Percentiles rank a stretch among this genome's conserved stretches.
These are phyloP conservation scores for Stagonosporopsis cucurbitacearum DNA, from an alignment of 2,329 filamentous ascomycete species.

Conservation along the genomic window DNA sequence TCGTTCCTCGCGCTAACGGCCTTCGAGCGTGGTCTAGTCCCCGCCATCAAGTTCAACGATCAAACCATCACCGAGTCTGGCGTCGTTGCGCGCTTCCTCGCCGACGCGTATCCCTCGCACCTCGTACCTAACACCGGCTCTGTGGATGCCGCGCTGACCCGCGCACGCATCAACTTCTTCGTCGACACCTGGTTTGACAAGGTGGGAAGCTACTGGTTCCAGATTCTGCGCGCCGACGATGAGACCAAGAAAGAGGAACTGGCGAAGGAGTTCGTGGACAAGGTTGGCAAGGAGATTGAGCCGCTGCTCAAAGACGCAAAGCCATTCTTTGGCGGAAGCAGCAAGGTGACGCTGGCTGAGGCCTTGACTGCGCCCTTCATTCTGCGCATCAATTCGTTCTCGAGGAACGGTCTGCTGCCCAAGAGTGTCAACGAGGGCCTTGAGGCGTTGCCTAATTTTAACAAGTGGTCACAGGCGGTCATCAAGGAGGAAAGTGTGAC, in stretches of 20 bases:
- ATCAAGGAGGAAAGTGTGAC: constrained; percentile 70
- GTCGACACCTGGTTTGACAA: constrained; percentile 73
- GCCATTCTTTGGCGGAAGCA: constrained; percentile 56
- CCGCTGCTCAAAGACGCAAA: constrained; percentile 63
- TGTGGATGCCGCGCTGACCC: constrained; percentile 63
- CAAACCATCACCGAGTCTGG: constrained; percentile 76
- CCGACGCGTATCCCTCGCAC: constrained; percentile 72
- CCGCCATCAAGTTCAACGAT: constrained; percentile 66
- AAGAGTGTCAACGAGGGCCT: constrained; percentile 56
- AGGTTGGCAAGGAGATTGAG: constrained; percentile 74
- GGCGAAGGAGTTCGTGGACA: constrained; percentile 60
- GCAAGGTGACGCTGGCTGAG: constrained; percentile 74
- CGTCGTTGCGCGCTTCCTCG: constrained; percentile 74
- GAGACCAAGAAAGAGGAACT: constrained; percentile 59
- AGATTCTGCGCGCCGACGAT: constrained; percentile 54
- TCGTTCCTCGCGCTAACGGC: neutral
- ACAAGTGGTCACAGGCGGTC: constrained; percentile 69
- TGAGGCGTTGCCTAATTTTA: constrained; percentile 68
- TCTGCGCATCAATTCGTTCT: constrained; percentile 63
- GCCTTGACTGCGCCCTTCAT: constrained; percentile 71
- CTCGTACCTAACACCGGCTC: constrained; percentile 65
- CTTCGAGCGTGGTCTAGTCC: constrained; percentile 71
- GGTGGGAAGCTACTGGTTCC: constrained; percentile 58
- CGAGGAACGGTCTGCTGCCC: constrained; percentile 63
- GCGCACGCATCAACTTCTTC: constrained; percentile 75